Base-by-base conservation (phyloP, 371 early-diverging fungal genomes). In the Phascolomyces articulosus region DNA sequence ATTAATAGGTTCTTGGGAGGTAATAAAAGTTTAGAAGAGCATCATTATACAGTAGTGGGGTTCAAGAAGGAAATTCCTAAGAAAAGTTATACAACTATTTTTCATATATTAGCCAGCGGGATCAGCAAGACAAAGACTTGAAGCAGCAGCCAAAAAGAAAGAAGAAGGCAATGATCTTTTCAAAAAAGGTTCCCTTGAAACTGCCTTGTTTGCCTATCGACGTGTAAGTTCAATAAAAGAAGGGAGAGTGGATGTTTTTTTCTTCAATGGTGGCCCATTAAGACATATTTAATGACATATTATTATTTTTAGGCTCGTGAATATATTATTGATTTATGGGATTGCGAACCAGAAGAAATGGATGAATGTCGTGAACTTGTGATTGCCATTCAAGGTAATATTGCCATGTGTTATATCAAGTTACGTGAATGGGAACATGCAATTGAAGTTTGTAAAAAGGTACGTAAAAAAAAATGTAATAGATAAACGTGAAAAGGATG, bases 101-200 rank as follows among this genome's bases (percentile, higher is more conserved):
- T n/a, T n/a, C n/a, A n/a, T n/a, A n/a, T 28, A 11, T 41, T 66
- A 75, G 65, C 40, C 55, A 24, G 79, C 73, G 10, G 63, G 31
- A 18, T 53, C 72, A 9, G 72, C 73, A 20, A 21, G 53, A 47
- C 72, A 77, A 48, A 63, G 71, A 8, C 58, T 80, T 7, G 41
- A 54, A 20, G 54, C 64, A 10, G 87, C 87, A n/a, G 65, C 74
- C 26, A 76, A 76, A 58, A 80, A 83, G 60, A 87, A 87, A 67
- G 67, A 65, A 27, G 79, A 83, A 66, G 88, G 87, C 55, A 88
- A 88, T 60, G 75, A 66, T 0, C 55, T 72, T 6, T 85, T 83
- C 62, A 80, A 84, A 60, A 49, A 62, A 31, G 79, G 78, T 0
- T 68, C 63, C 3, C 31, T 47, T 3, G 64, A 73, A 1, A 55